Percentiles rank a stretch among this genome's conserved stretches.
phyloP scores from a whole-genome alignment of 371 early-diverging fungal genomes.

The Dinochytrium kinnereticum region DNA sequence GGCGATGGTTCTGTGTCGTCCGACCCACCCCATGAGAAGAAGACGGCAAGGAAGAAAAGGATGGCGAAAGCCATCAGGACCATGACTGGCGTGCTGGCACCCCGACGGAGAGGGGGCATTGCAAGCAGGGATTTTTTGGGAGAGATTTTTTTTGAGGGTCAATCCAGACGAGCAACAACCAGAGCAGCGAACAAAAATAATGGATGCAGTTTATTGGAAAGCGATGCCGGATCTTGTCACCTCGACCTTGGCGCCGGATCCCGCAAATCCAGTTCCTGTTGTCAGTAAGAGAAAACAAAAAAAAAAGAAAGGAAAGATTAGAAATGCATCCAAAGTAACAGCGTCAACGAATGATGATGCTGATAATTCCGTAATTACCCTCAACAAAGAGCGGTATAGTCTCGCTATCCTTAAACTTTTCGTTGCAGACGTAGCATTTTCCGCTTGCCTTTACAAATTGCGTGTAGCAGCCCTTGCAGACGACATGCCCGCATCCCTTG shows the following conservation, averaged over 20 bases:
- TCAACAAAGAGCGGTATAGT: slow-evolving; percentile 78
- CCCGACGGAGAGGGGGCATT: too few species aligned
- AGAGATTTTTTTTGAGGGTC: too few species aligned
- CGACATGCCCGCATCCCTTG: slow-evolving; percentile 84
- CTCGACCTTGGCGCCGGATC: slow-evolving; percentile 77
- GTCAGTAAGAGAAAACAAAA: slow-evolving; percentile 16
- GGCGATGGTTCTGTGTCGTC: too few species aligned
- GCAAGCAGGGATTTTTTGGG: too few species aligned
- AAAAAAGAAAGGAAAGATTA: neutral
- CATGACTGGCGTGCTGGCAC: too few species aligned
- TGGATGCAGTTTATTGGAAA: slow-evolving; percentile 52
- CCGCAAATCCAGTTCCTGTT: slow-evolving; percentile 77
- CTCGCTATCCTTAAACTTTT: slow-evolving; percentile 71
- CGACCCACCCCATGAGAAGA: too few species aligned
- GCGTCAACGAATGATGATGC: too few species aligned
- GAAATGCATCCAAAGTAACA: too few species aligned
- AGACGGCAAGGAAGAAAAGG: too few species aligned
- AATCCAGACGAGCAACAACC: too few species aligned
- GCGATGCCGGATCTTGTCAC: slow-evolving; percentile 77
- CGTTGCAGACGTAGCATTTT: slow-evolving; percentile 84
- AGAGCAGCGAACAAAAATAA: too few species aligned
- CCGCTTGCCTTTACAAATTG: slow-evolving; percentile 78
- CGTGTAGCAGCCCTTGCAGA: slow-evolving; percentile 77
- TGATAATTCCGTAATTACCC: slow-evolving; percentile 54
- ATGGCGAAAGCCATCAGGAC: too few species aligned